Conservation (phyloP, 1,284 basidiomycete species). For the Puccinia triticina region DNA sequence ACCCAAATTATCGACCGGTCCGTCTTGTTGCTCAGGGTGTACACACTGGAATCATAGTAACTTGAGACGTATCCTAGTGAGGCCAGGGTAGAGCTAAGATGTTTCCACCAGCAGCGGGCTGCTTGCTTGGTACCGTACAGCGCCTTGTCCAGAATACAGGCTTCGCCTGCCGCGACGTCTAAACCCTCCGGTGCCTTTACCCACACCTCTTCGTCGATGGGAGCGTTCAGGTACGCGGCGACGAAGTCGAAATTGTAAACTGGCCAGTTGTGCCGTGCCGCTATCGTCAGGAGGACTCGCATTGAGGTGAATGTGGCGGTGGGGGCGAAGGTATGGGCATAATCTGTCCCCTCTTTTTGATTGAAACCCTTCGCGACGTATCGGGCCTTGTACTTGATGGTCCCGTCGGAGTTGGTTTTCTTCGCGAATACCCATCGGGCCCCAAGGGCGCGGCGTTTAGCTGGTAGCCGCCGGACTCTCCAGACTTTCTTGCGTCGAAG, state of each 20-base stretch:
- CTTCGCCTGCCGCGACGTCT: not conserved
- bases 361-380: not conserved
- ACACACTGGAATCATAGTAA: not conserved
- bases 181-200: not conserved
- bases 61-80: not conserved
- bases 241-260: not conserved
- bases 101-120: conserved; percentile 9
- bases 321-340: not conserved
- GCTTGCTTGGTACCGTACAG: conserved; percentile 21
- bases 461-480: not conserved
- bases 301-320: not conserved
- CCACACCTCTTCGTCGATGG: not conserved
- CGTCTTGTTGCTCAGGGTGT: not conserved
- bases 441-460: not conserved
- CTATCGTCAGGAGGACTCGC: not conserved
- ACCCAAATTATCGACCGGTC: not conserved
- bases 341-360: not conserved
- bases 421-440: not conserved
- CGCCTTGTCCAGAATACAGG: not conserved
- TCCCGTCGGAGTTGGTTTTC: not conserved
- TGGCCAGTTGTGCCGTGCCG: not conserved
- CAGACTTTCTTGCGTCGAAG: not conserved
- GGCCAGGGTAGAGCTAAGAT: not conserved
- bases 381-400: not conserved
- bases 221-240: not conserved